Conservation (phyloP, 495 filamentous ascomycete species). For the Cenococcum geophilum region DNA sequence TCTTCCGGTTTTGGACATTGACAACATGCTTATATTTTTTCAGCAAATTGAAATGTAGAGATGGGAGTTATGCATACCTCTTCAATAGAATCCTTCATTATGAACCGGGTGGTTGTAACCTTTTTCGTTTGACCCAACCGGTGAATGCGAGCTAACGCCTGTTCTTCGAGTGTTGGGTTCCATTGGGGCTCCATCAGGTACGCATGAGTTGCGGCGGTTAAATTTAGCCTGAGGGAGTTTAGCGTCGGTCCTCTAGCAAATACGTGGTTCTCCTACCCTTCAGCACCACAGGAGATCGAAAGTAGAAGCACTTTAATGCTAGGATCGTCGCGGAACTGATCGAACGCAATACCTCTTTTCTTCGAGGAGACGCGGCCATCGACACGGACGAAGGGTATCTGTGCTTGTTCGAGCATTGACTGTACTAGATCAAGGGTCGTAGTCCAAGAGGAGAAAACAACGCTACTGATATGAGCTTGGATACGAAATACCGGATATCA, state of each 20-base stretch:
- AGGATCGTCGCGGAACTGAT: constrained; percentile 17
- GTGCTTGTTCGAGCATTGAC: constrained; percentile 32
- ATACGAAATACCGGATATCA: no score
- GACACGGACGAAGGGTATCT: constrained; percentile 36
- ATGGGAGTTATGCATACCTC: background rate
- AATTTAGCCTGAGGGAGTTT: constrained; percentile 3
- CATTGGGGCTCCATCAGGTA: constrained; percentile 26
- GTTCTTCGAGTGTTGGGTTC: constrained; percentile 27
- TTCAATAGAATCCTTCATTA: constrained; percentile 24
- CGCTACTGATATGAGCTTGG: constrained; percentile 23
- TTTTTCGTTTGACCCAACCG: constrained; percentile 19
- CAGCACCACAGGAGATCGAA: constrained; percentile 15
- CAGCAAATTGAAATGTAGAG: background rate
- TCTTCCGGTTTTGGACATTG: background rate
- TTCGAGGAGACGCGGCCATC: constrained; percentile 40
- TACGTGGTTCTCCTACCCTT: background rate
- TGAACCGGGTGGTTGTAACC: constrained; percentile 24
- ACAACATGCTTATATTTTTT: background rate
- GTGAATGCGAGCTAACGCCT: constrained; percentile 22
- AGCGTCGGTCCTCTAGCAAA: background rate
- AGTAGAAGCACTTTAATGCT: constrained; percentile 19
- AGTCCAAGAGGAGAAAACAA: constrained; percentile 47
- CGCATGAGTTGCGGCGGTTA: constrained; percentile 21
- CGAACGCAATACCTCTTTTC: constrained; percentile 9
- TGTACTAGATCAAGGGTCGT: constrained; percentile 42